Base-by-base conservation (phyloP, 2,329 filamentous ascomycete genomes). In the Aspergillus jensenii region DNA sequence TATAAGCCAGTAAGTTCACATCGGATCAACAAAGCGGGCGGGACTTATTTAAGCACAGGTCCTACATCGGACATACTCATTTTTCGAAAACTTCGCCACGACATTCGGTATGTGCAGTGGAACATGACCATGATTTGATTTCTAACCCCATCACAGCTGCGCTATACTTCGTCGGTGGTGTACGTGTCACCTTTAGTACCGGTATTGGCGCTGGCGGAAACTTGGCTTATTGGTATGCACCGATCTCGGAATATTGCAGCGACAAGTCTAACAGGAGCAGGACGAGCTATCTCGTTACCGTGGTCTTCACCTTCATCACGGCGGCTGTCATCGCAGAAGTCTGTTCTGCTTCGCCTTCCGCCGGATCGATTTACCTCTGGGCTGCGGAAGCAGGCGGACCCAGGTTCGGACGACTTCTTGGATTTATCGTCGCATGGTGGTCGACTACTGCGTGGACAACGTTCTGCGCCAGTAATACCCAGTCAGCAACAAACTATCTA, bases 381-480 rank as follows among this genome's bases (percentile, higher is more conserved):
- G 83, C 83, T n/a, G 83, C 83, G 41, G 83, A 85, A 62, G 76
- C 83, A 17, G 83, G 83, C 44, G 83, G 83, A 5, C 81, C 78
- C 25, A 76, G 76, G 21, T 85, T 76, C 62, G 83, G 83, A n/a
- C 71, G 83, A 27, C 72, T 86, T 0, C 78, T 85, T 54, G 83
- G 83, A 17, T 85, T 84, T 67, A 71, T 85, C n/a, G 84, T 85
- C n/a, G 84, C 84, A 0, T 86, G 83, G 84, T 86, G 84, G 84
- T 83, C 81, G 64, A 85, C 82, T 0, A 86, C 83, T 0, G 84
- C 84, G 1, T 86, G 84, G 84, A 86, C 84, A 2, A 86, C 81
- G 0, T 83, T 83, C 56, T 82, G 80, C 66, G 81, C 81, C 3
- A 83, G 81, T 76, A 82, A 82, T 62, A 82, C 80, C 0, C 81